Conservation (phyloP, 169 alveolate genomes). For the Plasmodium berghei region DNA sequence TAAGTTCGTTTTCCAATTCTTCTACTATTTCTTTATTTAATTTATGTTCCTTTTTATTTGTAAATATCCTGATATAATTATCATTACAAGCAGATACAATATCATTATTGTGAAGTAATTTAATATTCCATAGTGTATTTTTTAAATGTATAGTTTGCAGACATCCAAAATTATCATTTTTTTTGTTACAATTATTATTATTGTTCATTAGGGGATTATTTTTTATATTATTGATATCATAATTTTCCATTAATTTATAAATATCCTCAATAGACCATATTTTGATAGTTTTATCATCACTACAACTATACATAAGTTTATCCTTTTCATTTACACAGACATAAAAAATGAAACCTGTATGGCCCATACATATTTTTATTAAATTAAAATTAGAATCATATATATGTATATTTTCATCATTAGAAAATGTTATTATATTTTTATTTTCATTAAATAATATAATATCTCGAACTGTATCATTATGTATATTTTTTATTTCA, state of each 20-base stretch:
- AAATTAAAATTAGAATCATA: constrained; percentile 59
- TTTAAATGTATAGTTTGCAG: constrained; percentile 40
- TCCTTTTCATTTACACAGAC: constrained; percentile 72
- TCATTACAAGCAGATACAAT: constrained; percentile 55
- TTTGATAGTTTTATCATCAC: constrained; percentile 52
- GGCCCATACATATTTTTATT: constrained; percentile 51
- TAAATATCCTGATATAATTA: constrained; percentile 45
- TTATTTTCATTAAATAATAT: constrained; percentile 54
- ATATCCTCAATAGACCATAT: constrained; percentile 63
- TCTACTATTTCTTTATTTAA: constrained; percentile 10
- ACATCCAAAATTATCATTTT: constrained; percentile 3
- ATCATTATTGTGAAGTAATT: constrained; percentile 26
- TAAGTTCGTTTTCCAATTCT: constrained; percentile 6
- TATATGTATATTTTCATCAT: constrained; percentile 63
- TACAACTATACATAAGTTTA: constrained; percentile 55
- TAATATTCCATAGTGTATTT: constrained; percentile 53
- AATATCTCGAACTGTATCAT: constrained; percentile 62
- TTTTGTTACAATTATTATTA: neutral
- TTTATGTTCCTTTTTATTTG: constrained; percentile 31
- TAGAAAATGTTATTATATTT: constrained; percentile 56
- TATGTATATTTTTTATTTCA: constrained; percentile 63
- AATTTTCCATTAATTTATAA: constrained; percentile 40
- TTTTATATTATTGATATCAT: constrained; percentile 8
- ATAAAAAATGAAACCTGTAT: constrained; percentile 40
- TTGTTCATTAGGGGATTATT: constrained; percentile 1